phyloP scores from a whole-genome alignment of 2,329 filamentous ascomycete species.

The Leptographium wingfieldii region DNA sequence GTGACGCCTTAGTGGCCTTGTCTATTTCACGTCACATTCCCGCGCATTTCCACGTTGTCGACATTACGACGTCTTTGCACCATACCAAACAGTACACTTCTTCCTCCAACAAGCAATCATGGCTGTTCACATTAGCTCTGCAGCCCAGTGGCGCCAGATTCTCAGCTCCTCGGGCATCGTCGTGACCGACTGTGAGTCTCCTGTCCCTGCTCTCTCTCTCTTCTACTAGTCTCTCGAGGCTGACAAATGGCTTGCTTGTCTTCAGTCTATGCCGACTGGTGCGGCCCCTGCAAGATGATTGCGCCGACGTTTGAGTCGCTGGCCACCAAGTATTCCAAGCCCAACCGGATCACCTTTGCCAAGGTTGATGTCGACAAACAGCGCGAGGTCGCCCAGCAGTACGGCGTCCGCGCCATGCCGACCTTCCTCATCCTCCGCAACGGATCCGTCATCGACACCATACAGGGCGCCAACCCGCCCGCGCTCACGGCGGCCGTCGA shows the following conservation, averaged over 20 bases:
- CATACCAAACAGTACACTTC: background rate
- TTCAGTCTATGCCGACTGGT: conserved; percentile 89
- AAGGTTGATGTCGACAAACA: conserved; percentile 88
- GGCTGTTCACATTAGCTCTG: conserved; percentile 49
- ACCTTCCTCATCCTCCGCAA: conserved; percentile 88
- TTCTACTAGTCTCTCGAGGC: conserved; percentile 10
- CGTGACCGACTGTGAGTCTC: conserved; percentile 64
- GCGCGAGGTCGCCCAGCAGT: conserved; percentile 60
- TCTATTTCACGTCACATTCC: background rate
- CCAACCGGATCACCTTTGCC: conserved; percentile 73
- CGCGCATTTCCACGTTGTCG: background rate
- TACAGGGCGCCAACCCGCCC: conserved; percentile 69
- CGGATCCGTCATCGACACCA: conserved; percentile 58
- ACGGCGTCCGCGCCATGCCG: conserved; percentile 78
- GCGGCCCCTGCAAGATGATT: conserved; percentile 84
- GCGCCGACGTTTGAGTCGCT: conserved; percentile 81
- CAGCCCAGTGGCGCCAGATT: conserved; percentile 58
- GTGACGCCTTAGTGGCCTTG: background rate
- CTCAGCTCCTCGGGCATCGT: conserved; percentile 66
- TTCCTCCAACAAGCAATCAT: conserved; percentile 19
- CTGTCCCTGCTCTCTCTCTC: conserved; percentile 2
- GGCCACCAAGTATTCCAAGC: conserved; percentile 63
- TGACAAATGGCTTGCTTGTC: background rate
- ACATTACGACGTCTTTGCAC: background rate
- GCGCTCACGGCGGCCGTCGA: conserved; percentile 66